Evolutionary conservation across 768 basidiomycete genomes (phyloP).

Genomic region (Russula foetens): DNA sequence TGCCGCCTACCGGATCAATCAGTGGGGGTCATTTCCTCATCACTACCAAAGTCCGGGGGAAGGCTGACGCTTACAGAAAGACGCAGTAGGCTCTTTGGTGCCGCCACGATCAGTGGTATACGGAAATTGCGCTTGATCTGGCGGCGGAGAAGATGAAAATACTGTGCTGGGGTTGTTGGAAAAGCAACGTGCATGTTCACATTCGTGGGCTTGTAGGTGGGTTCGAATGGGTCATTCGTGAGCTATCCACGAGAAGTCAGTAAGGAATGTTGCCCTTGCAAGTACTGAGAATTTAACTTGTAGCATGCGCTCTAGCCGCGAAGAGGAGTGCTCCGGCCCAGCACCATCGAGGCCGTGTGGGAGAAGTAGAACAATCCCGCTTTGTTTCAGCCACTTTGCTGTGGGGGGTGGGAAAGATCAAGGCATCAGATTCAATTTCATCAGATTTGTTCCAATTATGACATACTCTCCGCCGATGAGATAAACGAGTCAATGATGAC

Average conservation of each 20-base stretch:
- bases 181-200: slow-evolving; percentile 82
- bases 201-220: slow-evolving; percentile 31
- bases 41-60: background rate
- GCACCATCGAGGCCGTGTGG: slow-evolving; percentile 91
- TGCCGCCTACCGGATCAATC: slow-evolving; percentile 46
- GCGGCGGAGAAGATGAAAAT: slow-evolving; percentile 87
- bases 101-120: slow-evolving; percentile 78
- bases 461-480: slow-evolving; percentile 75
- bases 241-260: slow-evolving; percentile 39
- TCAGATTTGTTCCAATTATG: slow-evolving; percentile 4
- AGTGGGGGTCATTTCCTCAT: background rate
- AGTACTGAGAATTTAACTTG: slow-evolving; percentile 41
- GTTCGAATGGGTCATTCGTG: slow-evolving; percentile 58
- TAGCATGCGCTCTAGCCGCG: slow-evolving; percentile 82
- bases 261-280: background rate
- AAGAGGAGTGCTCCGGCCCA: slow-evolving; percentile 89
- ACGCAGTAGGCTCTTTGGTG: slow-evolving; percentile 76
- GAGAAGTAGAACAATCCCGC: slow-evolving; percentile 75
- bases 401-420: slow-evolving; percentile 9
- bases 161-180: slow-evolving; percentile 85
- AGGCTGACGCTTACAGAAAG: slow-evolving; percentile 47
- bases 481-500: slow-evolving; percentile 88
- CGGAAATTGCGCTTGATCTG: slow-evolving; percentile 81
- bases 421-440: background rate
- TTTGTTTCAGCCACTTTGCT: slow-evolving; percentile 95